Base-by-base conservation (phyloP, 495 filamentous ascomycete genomes). In the Penicillium coprophilum region DNA sequence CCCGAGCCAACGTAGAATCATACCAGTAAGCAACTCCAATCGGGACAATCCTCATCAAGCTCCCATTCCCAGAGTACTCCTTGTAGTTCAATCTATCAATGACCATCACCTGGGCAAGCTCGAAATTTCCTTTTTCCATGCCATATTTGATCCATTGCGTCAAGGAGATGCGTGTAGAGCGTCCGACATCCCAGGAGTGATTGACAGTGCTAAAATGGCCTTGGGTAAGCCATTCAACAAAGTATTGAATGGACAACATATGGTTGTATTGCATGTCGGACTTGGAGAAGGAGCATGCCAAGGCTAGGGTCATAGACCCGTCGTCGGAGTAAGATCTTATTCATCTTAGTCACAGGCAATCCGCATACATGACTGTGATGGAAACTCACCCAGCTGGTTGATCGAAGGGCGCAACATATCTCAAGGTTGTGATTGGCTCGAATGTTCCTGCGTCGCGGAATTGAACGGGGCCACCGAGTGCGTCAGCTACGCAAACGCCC, bases 281-380 rank as follows among this genome's bases (percentile, higher is more conserved):
- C 32, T 73, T 68, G 47, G 73, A 65, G 30, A 80, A 63, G 17
- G 76, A 72, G 40, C 68, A 58, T 1, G 75, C 74, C 0, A 81
- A 70, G 41, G 75, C 78, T 4, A 81, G 64, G 6, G 77, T 74
- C 72, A 80, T 76, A 21, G 72, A 65, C 1, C 73, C 78, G 54
- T 80, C 77, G 58, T 80, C 79, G 5, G 79, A 79, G 57, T 73
- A 80, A 36, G 68, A 69, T 8, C 78, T 76, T 17, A n/a, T 9
- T 38, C 7, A 17, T n/a, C 15, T 38, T 38, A 38, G 34, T 8
- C 2, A 7, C 34, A 36, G 15, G 15, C n/a, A 36, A 0, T 38
- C n/a, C 15, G 3, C 7, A 17, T 17, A 38, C 8, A 38, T 38
- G 34, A 2, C 11, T 15, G 31, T 17, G 31, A 21, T 30, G 11